Evolutionary conservation across 352 stramenopile species (phyloP), one percentile per base, ranked within the genome.

Genomic region (Pythium phragmitis): DNA sequence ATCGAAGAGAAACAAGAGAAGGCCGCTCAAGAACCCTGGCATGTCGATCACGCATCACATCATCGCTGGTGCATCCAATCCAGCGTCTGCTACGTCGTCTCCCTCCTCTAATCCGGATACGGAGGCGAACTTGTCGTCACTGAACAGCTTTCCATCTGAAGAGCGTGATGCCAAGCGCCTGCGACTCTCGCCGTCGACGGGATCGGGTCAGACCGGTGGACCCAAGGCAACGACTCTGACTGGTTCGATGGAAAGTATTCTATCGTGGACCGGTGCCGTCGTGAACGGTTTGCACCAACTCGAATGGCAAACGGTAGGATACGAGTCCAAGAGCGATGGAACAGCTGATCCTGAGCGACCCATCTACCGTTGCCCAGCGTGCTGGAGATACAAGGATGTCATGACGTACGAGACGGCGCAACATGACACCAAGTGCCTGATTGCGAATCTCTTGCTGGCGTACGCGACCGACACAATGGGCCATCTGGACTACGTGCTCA

Each of bases 1-100:
- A 49, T 98, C 90, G 1, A 99, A 99, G 79, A 89, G 94, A 60
- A 98, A 97, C 75, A 97, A 97, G 70, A 81, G 90, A 62, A 83
- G 85, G 30, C 79, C 80, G 5, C 66, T 76, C 16, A 88, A 89
- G 68, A 81, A 64, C 17, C 59, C 75, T 0, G 69, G 73, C 0
- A 62, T 72, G 13, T 78, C 78, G 41, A 82, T 91, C 59, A 88
- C 82, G 33, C 81, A 90, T 49, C 82, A 91, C 59, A 88, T 93
- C 62, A 86, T 91, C 57, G 78, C 77, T 33, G 82, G 82, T 28
- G 69, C 76, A 12, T 83, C 83, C 2, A 85, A 87, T 30, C 82
- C 82, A 16, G 76, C 82, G 54, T 91, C 82, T 9, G 84, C 72
- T 1, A 87, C 75, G 5, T 92, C 83, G 26, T 90, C 79, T 8